Evolutionary conservation across 2,329 filamentous ascomycete species (phyloP).

Genomic region (Aureobasidium sp.): DNA sequence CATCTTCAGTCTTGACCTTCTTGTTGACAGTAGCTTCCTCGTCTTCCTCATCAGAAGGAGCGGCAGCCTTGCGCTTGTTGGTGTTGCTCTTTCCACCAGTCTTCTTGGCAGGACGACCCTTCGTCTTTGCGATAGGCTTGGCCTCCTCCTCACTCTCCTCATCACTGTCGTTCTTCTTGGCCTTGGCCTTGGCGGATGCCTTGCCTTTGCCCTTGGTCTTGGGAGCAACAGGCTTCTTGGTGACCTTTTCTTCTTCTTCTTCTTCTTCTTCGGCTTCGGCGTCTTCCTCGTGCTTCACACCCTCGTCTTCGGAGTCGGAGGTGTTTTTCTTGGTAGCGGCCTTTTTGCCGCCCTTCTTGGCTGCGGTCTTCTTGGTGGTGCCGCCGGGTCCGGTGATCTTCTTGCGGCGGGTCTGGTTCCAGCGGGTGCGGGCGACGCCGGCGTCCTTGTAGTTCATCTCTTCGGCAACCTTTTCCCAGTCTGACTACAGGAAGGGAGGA

Average conservation of each 20-base stretch:
- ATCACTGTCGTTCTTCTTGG: not conserved
- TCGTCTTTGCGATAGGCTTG: not conserved
- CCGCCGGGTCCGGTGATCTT: constrained; percentile 18
- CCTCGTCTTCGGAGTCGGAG: not conserved
- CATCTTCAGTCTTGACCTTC: not conserved
- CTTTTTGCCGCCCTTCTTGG: constrained; percentile 10
- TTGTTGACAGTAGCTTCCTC: not conserved
- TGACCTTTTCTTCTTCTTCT: not conserved
- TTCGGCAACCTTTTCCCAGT: constrained; percentile 21
- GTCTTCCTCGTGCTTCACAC: not conserved
- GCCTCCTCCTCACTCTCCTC: not conserved
- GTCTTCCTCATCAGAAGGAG: not conserved
- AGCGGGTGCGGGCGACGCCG: constrained; percentile 19
- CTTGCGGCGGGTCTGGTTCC: constrained; percentile 21
- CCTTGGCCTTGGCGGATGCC: not conserved
- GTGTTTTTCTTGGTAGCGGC: constrained; percentile 1
- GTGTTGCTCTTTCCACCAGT: not conserved
- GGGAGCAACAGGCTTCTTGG: not conserved
- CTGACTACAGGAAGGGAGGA: constrained; percentile 16
- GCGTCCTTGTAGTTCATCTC: constrained; percentile 22
- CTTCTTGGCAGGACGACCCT: not conserved
- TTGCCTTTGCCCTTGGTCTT: not conserved
- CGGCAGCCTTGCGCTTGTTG: not conserved
- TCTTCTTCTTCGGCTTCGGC: not conserved
- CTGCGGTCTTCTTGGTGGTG: constrained; percentile 15